Evolutionary conservation across 2,329 filamentous ascomycete genomes (phyloP).

Genomic region (Pleoardoris graminearum): DNA sequence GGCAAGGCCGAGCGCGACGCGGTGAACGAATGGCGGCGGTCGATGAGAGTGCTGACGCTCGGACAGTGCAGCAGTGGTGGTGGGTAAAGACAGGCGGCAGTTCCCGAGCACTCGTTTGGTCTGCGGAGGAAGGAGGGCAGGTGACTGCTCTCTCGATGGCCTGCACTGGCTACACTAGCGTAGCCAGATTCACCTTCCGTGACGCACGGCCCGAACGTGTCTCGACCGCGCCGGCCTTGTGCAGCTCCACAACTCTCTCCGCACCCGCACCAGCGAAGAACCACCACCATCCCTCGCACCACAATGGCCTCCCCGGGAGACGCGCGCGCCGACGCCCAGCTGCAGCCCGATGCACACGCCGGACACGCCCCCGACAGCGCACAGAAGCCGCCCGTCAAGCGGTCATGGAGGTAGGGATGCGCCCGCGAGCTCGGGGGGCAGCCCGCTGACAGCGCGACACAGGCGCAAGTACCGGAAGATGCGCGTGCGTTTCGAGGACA

Average conservation of each 20-base stretch:
- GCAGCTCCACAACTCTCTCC: constrained; percentile 1
- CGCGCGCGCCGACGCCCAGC: constrained; percentile 8
- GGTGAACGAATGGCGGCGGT: constrained; percentile 28
- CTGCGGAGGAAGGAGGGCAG: constrained; percentile 6
- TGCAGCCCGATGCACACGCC: constrained; percentile 4
- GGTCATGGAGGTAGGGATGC: constrained; percentile 43
- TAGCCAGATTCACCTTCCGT: background rate
- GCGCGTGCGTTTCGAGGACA: constrained; percentile 75
- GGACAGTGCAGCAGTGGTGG: background rate
- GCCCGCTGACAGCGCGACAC: constrained; percentile 17
- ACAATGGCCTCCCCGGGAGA: constrained; percentile 38
- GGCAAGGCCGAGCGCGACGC: constrained; percentile 31
- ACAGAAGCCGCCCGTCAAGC: constrained; percentile 40
- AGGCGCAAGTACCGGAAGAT: constrained; percentile 94
- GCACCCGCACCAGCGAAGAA: background rate
- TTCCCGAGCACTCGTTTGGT: background rate
- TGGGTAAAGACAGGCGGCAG: background rate
- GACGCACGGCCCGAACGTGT: constrained; percentile 5
- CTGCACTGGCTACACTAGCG: background rate
- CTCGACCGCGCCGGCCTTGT: background rate
- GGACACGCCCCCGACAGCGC: constrained; percentile 22
- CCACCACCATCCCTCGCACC: constrained; percentile 6
- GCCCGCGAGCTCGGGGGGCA: constrained; percentile 1
- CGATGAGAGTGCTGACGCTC: constrained; percentile 9
- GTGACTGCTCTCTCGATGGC: background rate